Conservation (phyloP, 352 stramenopile species). For the Pythium biforme region DNA sequence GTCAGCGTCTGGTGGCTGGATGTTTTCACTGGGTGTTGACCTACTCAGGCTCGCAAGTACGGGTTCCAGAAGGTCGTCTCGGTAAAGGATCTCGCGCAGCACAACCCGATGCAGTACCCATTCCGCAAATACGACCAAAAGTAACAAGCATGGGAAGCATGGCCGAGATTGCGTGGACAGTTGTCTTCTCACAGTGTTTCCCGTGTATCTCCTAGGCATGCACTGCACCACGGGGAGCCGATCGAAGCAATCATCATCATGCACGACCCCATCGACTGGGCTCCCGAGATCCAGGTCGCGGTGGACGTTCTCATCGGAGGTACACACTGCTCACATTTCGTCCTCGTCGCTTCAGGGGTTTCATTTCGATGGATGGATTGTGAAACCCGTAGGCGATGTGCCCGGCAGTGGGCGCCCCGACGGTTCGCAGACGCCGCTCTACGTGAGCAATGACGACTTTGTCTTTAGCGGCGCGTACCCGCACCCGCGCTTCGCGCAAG, state of each 20-base stretch:
- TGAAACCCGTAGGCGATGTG: slow-evolving; percentile 40
- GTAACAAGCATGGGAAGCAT: no score
- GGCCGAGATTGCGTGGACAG: not conserved
- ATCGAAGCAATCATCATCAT: slow-evolving; percentile 88
- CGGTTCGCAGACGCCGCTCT: slow-evolving; percentile 74
- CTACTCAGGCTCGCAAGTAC: slow-evolving; percentile 49
- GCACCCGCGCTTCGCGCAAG: slow-evolving; percentile 83
- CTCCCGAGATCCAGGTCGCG: slow-evolving; percentile 85
- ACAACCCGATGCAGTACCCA: slow-evolving; percentile 77
- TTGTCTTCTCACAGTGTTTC: not conserved
- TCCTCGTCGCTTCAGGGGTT: not conserved
- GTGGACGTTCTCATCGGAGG: slow-evolving; percentile 86
- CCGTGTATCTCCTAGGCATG: slow-evolving; percentile 33
- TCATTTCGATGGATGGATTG: not conserved
- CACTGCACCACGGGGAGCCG: slow-evolving; percentile 61
- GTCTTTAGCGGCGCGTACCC: slow-evolving; percentile 83
- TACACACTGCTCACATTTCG: not conserved
- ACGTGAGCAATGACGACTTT: slow-evolving; percentile 87
- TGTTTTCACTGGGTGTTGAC: not conserved
- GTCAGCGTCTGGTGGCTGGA: not conserved
- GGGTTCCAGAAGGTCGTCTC: slow-evolving; percentile 84
- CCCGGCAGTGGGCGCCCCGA: slow-evolving; percentile 49
- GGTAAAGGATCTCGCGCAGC: slow-evolving; percentile 63
- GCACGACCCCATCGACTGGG: slow-evolving; percentile 90
- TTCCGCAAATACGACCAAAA: slow-evolving; percentile 71